Base-by-base conservation (phyloP, 768 basidiomycete genomes). In the Naematelia aurantialba region DNA sequence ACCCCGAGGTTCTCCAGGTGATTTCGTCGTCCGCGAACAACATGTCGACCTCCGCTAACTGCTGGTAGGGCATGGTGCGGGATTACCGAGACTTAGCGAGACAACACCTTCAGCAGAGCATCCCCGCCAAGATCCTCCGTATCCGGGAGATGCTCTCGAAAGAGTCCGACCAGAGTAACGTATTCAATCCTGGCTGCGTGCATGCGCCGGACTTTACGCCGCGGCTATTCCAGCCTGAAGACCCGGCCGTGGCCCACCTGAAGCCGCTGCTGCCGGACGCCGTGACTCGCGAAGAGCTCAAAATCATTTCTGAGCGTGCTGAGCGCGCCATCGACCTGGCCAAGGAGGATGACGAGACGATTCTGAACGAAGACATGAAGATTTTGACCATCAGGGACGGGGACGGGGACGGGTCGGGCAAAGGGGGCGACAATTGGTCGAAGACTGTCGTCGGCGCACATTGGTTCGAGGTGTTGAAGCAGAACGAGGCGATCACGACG, bases 381-480 rank as follows among this genome's bases (percentile, higher is more conserved):
- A 56, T 21, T 8, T 12, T 14, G 39, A 54, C 21, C 22, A 45
- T 34, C 22, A 52, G 51, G 5, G 59, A 19, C 10, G 55, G 55
- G 22, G 48, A 56, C 12, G 24, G 13, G 19, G 26, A 29, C 22
- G 19, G 51, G 31, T 42, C 44, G 56, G 50, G 42, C 48, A 63
- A 30, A 47, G 59, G 11, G n/a, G n/a, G n/a, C n/a, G n/a, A n/a
- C n/a, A n/a, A n/a, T n/a, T n/a, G n/a, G 58, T 59, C 14, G 27
- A 48, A 39, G 34, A 39, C 8, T 39, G 34, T 39, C 21, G 58
- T 60, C 11, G 71, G 68, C 0, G 27, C 26, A 8, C 71, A 68
- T 45, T 70, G 66, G 68, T 73, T 66, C 39, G 71, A 73, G 46
- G 59, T 68, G n/a, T 49, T 73, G 4, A 51, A 55, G 21, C 27